These are phyloP conservation scores for Chrysanthemum makinoi DNA, from an alignment of 129 eudicot species.

Conservation along the genomic window DNA sequence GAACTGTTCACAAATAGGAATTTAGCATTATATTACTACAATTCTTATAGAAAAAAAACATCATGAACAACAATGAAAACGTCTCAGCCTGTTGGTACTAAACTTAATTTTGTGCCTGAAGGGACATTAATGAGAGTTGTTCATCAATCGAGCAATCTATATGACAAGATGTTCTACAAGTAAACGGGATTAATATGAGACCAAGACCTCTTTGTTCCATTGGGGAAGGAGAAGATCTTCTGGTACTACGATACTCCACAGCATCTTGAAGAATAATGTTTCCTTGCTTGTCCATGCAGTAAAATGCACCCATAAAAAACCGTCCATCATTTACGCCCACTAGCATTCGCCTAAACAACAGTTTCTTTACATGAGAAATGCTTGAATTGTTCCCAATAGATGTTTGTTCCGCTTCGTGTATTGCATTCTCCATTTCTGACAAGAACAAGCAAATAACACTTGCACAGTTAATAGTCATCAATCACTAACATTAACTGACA, in stretches of 20 bases:
- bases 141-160: conserved; percentile 79
- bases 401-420: conserved; percentile 21
- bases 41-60: neutral
- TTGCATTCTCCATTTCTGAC: conserved; percentile 34
- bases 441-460: neutral
- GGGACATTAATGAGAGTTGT: conserved; percentile 58
- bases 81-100: neutral
- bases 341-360: conserved; percentile 60
- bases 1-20: neutral
- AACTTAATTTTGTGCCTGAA: conserved; percentile 38
- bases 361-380: conserved; percentile 51
- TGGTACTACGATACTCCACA: conserved; percentile 73
- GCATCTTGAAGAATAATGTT: conserved; percentile 90
- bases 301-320: conserved; percentile 77
- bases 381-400: conserved; percentile 25
- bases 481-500: no score
- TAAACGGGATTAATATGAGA: conserved; percentile 74
- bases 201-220: conserved; percentile 87
- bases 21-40: neutral
- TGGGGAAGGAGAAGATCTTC: conserved; percentile 70
- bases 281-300: conserved; percentile 90
- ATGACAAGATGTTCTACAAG: conserved; percentile 80
- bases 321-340: conserved; percentile 78
- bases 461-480: no score
- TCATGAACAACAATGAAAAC: neutral